Conservation (phyloP, 2,329 filamentous ascomycete genomes). For the Capronia americana region DNA sequence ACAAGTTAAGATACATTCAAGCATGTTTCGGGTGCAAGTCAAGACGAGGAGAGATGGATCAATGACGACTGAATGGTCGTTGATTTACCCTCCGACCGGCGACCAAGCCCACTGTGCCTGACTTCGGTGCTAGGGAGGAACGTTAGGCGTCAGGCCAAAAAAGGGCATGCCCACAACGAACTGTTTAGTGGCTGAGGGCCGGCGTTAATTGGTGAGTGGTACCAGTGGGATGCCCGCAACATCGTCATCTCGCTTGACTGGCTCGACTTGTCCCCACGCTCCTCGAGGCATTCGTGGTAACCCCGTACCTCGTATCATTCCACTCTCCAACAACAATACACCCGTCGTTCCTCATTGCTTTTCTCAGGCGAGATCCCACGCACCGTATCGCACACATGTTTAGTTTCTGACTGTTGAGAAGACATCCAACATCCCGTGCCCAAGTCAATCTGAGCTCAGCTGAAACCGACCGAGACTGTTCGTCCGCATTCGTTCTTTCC, state of each 20-base stretch:
- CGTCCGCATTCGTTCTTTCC: conserved; percentile 18
- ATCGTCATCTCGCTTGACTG: conserved; percentile 17
- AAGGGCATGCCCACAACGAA: background rate
- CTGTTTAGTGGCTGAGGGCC: background rate
- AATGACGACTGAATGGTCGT: conserved; percentile 5
- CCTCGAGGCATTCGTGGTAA: background rate
- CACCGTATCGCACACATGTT: conserved; percentile 3
- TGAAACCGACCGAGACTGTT: conserved; percentile 6
- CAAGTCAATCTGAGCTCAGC: background rate
- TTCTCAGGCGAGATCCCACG: conserved; percentile 12
- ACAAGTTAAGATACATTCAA: background rate
- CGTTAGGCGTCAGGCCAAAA: background rate
- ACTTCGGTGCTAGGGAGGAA: conserved; percentile 10
- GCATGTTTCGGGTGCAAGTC: background rate
- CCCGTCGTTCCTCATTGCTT: conserved; percentile 14
- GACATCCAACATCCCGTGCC: background rate
- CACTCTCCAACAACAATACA: conserved; percentile 9
- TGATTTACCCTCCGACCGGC: conserved; percentile 21
- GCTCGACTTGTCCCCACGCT: background rate
- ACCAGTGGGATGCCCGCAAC: background rate
- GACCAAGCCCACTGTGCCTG: conserved; percentile 8
- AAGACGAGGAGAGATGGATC: conserved; percentile 4
- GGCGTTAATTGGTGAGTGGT: conserved; percentile 1
- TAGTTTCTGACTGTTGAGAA: conserved; percentile 14
- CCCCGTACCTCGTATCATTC: conserved; percentile 21